A percentile compares a stretch with the other conserved stretches of the same genome.
Conservation (phyloP, 169 alveolate genomes). For the Eimeria praecox region DNA sequence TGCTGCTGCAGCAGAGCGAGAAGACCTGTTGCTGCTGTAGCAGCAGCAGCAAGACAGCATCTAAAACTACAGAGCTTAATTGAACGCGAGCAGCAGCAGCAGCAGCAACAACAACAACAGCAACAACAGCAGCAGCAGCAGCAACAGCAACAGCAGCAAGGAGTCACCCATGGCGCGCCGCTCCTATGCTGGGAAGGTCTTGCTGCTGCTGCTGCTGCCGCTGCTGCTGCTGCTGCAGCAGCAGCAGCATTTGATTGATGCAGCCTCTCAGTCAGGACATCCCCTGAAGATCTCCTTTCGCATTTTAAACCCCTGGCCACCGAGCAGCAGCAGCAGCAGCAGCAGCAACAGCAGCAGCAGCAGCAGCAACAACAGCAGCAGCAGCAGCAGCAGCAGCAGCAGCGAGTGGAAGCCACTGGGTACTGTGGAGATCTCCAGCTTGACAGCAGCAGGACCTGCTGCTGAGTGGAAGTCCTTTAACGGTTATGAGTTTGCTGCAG, state of each 20-base stretch:
- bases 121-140: not conserved
- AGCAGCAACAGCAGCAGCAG: constrained; percentile 25
- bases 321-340: constrained; percentile 42
- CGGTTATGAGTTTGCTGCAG: not conserved
- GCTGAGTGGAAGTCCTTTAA: constrained; percentile 14
- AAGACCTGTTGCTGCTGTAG: not conserved
- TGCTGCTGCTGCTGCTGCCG: constrained; percentile 22
- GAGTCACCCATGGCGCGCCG: not conserved
- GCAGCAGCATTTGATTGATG: not conserved
- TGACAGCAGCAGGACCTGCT: constrained; percentile 33
- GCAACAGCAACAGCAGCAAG: not conserved
- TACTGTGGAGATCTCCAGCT: not conserved
- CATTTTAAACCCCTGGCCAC: constrained; percentile 1
- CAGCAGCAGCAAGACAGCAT: constrained; percentile 5
- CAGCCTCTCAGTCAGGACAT: not conserved
- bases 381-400: constrained; percentile 37
- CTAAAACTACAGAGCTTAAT: not conserved
- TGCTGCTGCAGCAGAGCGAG: constrained; percentile 37
- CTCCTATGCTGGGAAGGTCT: not conserved
- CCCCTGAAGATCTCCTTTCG: not conserved
- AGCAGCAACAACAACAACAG: not conserved
- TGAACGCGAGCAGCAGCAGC: no score
- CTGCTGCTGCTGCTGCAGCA: constrained; percentile 42
- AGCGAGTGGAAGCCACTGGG: constrained; percentile 31
- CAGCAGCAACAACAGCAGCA: constrained; percentile 27